These are phyloP conservation scores for Skeletonema menzelii DNA, from an alignment of 108 stramenopile species.

Conservation along the genomic window DNA sequence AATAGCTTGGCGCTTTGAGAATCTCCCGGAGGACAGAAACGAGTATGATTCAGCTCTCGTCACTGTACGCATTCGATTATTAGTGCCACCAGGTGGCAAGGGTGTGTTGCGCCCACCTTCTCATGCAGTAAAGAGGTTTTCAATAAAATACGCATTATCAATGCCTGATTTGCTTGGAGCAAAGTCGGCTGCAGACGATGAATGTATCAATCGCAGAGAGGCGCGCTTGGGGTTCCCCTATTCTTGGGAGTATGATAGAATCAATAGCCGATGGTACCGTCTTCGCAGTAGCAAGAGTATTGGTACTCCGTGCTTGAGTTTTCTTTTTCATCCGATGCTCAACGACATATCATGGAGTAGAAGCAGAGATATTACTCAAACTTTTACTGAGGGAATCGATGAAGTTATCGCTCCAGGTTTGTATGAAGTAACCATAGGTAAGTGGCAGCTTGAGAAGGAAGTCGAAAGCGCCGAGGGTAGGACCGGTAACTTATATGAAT, in stretches of 20 bases:
- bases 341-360: background rate
- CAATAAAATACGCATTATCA: slow-evolving; percentile 3
- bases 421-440: background rate
- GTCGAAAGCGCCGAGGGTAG: background rate
- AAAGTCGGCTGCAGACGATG: slow-evolving; percentile 1
- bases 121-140: background rate
- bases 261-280: slow-evolving; percentile 20
- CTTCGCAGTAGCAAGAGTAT: slow-evolving; percentile 18
- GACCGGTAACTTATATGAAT: slow-evolving; percentile 3
- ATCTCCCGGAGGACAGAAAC: slow-evolving; percentile 16
- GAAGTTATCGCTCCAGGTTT: background rate
- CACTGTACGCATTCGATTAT: slow-evolving; percentile 20
- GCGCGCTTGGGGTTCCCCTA: slow-evolving; percentile 22
- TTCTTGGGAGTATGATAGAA: slow-evolving; percentile 32
- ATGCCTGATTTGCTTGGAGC: background rate
- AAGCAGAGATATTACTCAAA: background rate
- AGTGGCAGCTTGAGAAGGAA: slow-evolving; percentile 1
- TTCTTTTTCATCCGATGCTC: background rate
- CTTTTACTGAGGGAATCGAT: background rate
- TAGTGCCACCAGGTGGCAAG: slow-evolving; percentile 21
- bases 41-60: slow-evolving; percentile 34
- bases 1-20: slow-evolving; percentile 42
- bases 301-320: slow-evolving; percentile 13
- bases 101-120: slow-evolving; percentile 16
- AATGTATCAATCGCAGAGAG: slow-evolving; percentile 18